phyloP scores from a whole-genome alignment of 805 yeast species.

The Schwanniomyces sp. region DNA sequence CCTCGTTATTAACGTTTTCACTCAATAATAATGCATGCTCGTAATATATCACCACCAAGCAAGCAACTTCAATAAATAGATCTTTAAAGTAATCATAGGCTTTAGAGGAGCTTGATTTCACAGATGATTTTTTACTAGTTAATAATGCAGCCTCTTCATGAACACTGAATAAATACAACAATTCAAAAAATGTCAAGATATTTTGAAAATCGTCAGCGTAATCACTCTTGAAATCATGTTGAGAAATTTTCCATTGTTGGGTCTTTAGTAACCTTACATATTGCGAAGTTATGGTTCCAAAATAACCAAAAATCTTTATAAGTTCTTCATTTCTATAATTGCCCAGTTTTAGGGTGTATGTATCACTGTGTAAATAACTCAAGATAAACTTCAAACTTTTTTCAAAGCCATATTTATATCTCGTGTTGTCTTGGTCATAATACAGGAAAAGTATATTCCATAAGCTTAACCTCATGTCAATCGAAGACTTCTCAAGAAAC shows the following conservation, averaged over 20 bases:
- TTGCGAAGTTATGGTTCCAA: slow-evolving; percentile 49
- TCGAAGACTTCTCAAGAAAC: slow-evolving; percentile 63
- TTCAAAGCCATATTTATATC: slow-evolving; percentile 51
- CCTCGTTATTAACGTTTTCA: slow-evolving; percentile 6
- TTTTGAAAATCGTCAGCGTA: slow-evolving; percentile 13
- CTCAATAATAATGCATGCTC: slow-evolving; percentile 6
- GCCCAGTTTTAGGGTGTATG: slow-evolving; percentile 15
- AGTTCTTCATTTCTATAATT: slow-evolving; percentile 42
- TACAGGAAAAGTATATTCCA: slow-evolving; percentile 72
- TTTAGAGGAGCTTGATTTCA: slow-evolving; percentile 40
- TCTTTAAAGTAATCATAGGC: slow-evolving; percentile 50
- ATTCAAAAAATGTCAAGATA: slow-evolving; percentile 32
- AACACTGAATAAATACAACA: slow-evolving; percentile 49
- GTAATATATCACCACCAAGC: slow-evolving; percentile 41
- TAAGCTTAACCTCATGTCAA: slow-evolving; percentile 64
- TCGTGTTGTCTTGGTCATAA: slow-evolving; percentile 35
- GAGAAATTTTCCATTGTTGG: slow-evolving; percentile 33
- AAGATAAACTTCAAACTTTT: slow-evolving; percentile 48
- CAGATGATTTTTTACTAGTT: slow-evolving; percentile 37
- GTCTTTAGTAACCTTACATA: slow-evolving; percentile 24
- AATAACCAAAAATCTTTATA: slow-evolving; percentile 51
- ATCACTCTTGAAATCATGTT: not conserved
- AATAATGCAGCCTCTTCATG: slow-evolving; percentile 52
- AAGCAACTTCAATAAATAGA: slow-evolving; percentile 36
- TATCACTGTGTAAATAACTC: slow-evolving; percentile 24